Base-by-base conservation (phyloP, 257 asterid species). In the Buddleja alternifolia region DNA sequence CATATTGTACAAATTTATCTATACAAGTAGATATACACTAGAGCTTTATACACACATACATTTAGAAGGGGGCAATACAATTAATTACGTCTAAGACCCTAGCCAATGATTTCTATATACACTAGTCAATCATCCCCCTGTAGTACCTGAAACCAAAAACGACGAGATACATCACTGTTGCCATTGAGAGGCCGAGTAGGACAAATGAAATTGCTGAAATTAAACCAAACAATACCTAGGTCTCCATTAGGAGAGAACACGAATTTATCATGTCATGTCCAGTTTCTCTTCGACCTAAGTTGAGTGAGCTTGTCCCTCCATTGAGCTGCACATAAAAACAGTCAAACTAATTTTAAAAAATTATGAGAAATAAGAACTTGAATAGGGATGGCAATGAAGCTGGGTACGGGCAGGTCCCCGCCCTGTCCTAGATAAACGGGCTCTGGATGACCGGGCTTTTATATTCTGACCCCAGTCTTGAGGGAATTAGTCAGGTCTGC, bases 291-390 rank as follows among this genome's bases (percentile, higher is more conserved):
- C 0, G 98, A 80, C 23, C 98, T 92, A 36, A 89, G 87, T 69
- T 89, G 92, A 69, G 88, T 89, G 48, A 92, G 92, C 79, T 79
- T 84, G 83, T 92, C 98, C 83, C 98, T 84, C 95, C 92, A 93
- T 48, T 66, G 76, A 69, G 98, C 98, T 93, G 88, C 69, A 80
- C 16, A 16, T 63, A 41, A 19, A 68, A 41, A 62, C 16, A 10
- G 36, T 16, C 37, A 12, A 44, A 66, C 36, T n/a, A 4, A 68
- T 58, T 60, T 21, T 21, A 2, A 1, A 7, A 2, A 16, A n/a
- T n/a, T 32, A 14, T 57, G 32, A 0, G 5, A 16, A 34, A 15
- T 42, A 44, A 14, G 16, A 20, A 10, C 8, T 2, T n/a, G n/a
- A n/a, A n/a, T n/a, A n/a, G n/a, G n/a, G n/a, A n/a, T n/a, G n/a